phyloP scores from a whole-genome alignment of 139 green algal genomes.

The Mesotaenium endlicherianum region DNA sequence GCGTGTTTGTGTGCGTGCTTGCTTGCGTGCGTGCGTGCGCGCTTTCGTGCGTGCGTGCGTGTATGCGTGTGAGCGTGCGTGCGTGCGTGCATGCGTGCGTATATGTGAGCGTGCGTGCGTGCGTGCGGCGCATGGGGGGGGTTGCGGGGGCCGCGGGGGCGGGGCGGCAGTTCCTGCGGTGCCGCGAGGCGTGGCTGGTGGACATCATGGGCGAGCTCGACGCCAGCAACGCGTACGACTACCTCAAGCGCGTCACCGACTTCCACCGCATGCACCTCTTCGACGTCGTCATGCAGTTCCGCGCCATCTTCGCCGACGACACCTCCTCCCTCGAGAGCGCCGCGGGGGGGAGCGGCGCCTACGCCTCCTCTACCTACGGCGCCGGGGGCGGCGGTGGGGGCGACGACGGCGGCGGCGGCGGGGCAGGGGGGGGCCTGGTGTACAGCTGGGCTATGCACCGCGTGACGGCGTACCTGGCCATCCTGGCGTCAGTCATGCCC shows the following conservation, averaged over 20 bases:
- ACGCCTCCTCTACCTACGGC: constrained; percentile 53
- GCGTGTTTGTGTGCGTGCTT: too few species aligned
- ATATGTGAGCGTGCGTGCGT: too few species aligned
- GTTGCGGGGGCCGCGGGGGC: too few species aligned
- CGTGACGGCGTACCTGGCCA: constrained; percentile 48
- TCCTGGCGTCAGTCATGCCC: constrained; percentile 47
- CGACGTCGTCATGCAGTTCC: constrained; percentile 97
- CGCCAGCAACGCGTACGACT: constrained; percentile 61
- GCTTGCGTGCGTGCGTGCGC: too few species aligned
- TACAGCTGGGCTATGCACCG: constrained; percentile 57
- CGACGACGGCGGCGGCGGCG: neutral
- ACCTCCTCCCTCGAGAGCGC: constrained; percentile 30
- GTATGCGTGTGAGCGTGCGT: too few species aligned
- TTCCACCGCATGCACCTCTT: constrained; percentile 95
- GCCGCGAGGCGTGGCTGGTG: constrained; percentile 60
- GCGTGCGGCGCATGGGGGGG: too few species aligned
- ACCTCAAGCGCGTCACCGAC: constrained; percentile 91
- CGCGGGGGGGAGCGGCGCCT: constrained; percentile 51
- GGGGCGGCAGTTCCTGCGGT: constrained; percentile 73
- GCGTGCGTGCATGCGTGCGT: too few species aligned
- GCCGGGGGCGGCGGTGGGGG: neutral
- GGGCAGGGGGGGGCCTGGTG: constrained; percentile 52
- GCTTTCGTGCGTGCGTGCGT: too few species aligned
- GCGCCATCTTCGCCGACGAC: constrained; percentile 91
- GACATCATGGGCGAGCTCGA: constrained; percentile 79